Evolutionary conservation across 176 grass and related monocot species (phyloP), one percentile per base, ranked within the genome.

Genomic region (Triticum dicoccoides): DNA sequence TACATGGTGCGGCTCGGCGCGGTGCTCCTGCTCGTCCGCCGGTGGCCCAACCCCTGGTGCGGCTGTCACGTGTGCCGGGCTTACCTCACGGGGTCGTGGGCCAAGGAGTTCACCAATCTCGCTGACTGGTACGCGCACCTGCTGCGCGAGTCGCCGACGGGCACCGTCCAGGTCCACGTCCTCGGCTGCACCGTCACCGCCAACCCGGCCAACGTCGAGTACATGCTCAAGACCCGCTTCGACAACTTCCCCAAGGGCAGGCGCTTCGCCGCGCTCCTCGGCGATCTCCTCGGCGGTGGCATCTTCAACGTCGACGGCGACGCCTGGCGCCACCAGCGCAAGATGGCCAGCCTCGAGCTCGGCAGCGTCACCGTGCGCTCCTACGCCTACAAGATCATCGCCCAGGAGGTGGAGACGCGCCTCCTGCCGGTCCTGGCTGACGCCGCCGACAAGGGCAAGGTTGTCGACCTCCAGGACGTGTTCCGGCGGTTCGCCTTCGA

Each of bases 271-370:
- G 85, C 81, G 18, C 78, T 95, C n/a, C 79, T 95, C 9, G 88
- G 86, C 4, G 93, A 95, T 74, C 74, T 95, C 8, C 90, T 92
- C 29, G 93, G 93, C 3, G 33, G 3, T 42, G 93, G 93, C 74
- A 95, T 95, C 83, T 92, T 95, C 82, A 95, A 92, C 87, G 34
- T 82, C 62, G 93, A 95, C 84, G 93, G 93, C 65, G 79, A 87
- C 8, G 63, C 49, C 44, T 95, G 90, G 93, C 86, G 20, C 82
- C 18, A 23, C 49, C 91, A 93, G 86, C 77, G 91, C 38, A 93
- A 93, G 81, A 54, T 90, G 8, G 83, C 78, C 37, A 93, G 91
- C 85, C 85, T 88, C 62, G 52, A 90, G 58, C 90, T 93, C 61
- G 15, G 47, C 29, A 62, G 59, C 59, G 59, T 62, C 21, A 11